phyloP scores from a whole-genome alignment of 2,329 filamentous ascomycete genomes.

The Blumeriella jaapii region DNA sequence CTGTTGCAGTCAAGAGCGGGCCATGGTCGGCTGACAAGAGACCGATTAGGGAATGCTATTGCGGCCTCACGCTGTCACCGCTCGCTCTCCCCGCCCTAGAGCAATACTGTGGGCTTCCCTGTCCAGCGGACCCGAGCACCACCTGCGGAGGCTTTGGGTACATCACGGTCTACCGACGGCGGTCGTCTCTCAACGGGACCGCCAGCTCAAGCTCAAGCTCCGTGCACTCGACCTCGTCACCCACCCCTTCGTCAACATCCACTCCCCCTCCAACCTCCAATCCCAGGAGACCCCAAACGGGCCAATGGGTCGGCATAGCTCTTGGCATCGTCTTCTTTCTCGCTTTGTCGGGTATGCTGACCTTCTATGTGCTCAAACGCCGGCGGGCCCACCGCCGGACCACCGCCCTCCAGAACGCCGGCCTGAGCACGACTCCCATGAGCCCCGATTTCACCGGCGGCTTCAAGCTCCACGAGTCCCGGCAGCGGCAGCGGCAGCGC shows the following conservation, averaged over 20 bases:
- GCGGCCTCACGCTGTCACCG: conserved; percentile 10
- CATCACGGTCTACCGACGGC: conserved; percentile 2
- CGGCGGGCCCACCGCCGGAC: neutral
- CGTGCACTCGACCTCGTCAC: too few species aligned
- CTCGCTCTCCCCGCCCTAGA: conserved; percentile 4
- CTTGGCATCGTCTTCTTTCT: conserved; percentile 1
- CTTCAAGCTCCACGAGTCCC: conserved; percentile 1
- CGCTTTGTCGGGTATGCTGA: neutral
- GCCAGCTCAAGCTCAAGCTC: too few species aligned
- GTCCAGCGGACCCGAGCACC: conserved; percentile 4
- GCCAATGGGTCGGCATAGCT: conserved; percentile 1
- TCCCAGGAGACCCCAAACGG: too few species aligned
- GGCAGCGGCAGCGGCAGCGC: too few species aligned
- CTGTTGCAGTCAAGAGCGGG: neutral
- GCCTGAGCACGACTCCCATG: too few species aligned
- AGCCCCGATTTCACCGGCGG: neutral
- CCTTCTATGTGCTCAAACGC: neutral
- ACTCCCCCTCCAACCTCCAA: too few species aligned
- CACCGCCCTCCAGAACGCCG: neutral
- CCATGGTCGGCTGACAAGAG: neutral
- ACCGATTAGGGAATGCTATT: conserved; percentile 11
- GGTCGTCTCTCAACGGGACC: neutral
- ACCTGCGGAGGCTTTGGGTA: conserved; percentile 5
- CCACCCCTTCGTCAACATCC: too few species aligned
- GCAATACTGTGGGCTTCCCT: too few species aligned